Conservation (phyloP, 2,329 filamentous ascomycete species). For the Alternaria triticina region DNA sequence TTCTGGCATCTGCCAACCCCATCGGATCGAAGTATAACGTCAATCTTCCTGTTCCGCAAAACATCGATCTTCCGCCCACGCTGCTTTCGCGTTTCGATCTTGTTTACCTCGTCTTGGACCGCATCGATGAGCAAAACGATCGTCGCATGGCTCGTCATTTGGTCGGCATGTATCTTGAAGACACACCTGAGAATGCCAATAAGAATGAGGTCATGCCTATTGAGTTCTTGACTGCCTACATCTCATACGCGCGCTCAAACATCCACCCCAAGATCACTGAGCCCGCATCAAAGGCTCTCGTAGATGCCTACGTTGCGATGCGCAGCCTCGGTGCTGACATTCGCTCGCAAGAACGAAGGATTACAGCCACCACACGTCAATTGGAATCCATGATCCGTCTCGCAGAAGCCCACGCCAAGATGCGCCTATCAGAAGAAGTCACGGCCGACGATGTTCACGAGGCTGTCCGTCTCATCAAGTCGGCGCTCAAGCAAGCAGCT, state of each 20-base stretch:
- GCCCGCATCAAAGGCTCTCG: conserved; percentile 81
- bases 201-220: conserved; percentile 79
- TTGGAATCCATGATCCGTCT: conserved; percentile 98
- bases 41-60: conserved; percentile 92
- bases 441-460: conserved; percentile 84
- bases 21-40: conserved; percentile 98
- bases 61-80: conserved; percentile 96
- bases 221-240: conserved; percentile 95
- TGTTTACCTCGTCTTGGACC: conserved; percentile 94
- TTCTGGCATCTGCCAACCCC: conserved; percentile 95
- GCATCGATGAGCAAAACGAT: conserved; percentile 88
- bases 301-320: conserved; percentile 91
- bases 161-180: conserved; percentile 95
- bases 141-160: conserved; percentile 89
- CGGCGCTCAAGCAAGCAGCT: conserved; percentile 94
- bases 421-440: conserved; percentile 82
- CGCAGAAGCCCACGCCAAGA: conserved; percentile 94
- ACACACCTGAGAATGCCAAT: conserved; percentile 85
- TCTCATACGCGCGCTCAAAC: conserved; percentile 90
- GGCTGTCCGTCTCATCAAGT: conserved; percentile 90
- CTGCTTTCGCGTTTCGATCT: conserved; percentile 95
- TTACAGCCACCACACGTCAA: conserved; percentile 96
- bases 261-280: conserved; percentile 83
- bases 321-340: conserved; percentile 77
- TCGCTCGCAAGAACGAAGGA: conserved; percentile 88